Conservation (phyloP, 768 basidiomycete species). For the Pleurotus platypus region DNA sequence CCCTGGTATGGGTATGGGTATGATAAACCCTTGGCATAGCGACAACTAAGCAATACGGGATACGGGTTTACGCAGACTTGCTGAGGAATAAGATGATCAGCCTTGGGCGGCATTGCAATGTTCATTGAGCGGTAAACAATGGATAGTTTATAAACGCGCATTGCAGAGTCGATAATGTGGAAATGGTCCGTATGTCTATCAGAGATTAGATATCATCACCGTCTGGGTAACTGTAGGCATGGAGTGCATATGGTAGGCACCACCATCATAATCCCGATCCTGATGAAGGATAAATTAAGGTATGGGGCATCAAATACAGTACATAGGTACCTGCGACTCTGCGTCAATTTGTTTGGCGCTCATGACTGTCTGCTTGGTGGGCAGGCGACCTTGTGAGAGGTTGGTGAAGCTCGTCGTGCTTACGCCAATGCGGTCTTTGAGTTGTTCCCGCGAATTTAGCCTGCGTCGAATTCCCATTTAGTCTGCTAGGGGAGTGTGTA, state of each 20-base stretch:
- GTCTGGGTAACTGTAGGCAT: conserved; percentile 21
- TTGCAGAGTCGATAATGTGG: too few relatives aligned
- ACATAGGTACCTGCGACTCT: background rate
- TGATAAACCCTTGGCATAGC: too few relatives aligned
- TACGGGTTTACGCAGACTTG: too few relatives aligned
- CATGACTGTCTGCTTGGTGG: conserved; percentile 5
- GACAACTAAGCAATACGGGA: too few relatives aligned
- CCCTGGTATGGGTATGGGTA: too few relatives aligned
- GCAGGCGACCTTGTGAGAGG: background rate
- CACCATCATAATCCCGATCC: background rate
- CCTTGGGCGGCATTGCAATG: too few relatives aligned
- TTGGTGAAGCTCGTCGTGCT: conserved; percentile 5
- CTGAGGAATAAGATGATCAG: too few relatives aligned
- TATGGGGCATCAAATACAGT: background rate
- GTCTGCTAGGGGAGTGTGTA: background rate
- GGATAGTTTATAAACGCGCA: too few relatives aligned
- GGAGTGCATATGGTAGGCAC: conserved; percentile 1
- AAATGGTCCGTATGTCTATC: background rate
- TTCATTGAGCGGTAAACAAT: too few relatives aligned
- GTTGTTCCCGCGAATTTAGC: conserved; percentile 18
- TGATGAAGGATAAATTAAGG: background rate
- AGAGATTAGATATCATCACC: conserved; percentile 18
- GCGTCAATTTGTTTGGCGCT: conserved; percentile 2
- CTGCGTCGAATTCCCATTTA: conserved; percentile 6
- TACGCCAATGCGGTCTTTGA: conserved; percentile 15